These are phyloP conservation scores for Erythrophleum ivorense DNA, from an alignment of 331 rosid genomes.

Conservation along the genomic window DNA sequence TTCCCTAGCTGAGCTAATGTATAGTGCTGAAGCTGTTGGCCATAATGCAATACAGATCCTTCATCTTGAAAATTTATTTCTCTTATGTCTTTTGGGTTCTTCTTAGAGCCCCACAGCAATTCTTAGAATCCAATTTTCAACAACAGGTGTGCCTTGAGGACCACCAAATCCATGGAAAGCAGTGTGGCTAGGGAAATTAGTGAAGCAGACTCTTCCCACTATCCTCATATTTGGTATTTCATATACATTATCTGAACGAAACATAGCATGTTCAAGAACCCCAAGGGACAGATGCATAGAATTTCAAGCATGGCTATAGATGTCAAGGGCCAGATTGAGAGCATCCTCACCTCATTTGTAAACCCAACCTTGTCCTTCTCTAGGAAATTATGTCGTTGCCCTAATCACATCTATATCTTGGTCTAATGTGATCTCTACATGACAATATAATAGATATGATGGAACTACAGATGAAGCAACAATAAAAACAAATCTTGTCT, in stretches of 20 bases:
- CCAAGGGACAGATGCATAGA: slow-evolving; percentile 87
- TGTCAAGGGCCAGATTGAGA: slow-evolving; percentile 80
- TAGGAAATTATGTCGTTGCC: slow-evolving; percentile 95
- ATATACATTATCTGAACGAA: slow-evolving; percentile 93
- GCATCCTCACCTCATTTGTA: slow-evolving; percentile 87
- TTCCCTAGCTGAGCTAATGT: slow-evolving; percentile 76
- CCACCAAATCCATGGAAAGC: slow-evolving; percentile 99
- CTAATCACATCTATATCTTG: slow-evolving; percentile 95
- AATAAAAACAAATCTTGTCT: slow-evolving; percentile 84
- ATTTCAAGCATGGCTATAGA: slow-evolving; percentile 91
- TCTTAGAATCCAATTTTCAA: slow-evolving; percentile 94
- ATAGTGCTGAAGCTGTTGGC: slow-evolving; percentile 77
- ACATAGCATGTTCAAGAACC: slow-evolving; percentile 93
- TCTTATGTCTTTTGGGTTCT: slow-evolving; percentile 82
- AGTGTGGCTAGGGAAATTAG: slow-evolving; percentile 88
- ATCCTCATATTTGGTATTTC: slow-evolving; percentile 93
- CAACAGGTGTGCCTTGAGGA: slow-evolving; percentile 94
- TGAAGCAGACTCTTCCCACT: slow-evolving; percentile 81
- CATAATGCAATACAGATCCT: slow-evolving; percentile 79
- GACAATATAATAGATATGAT: slow-evolving; percentile 76
- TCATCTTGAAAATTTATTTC: slow-evolving; percentile 95
- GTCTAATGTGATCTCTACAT: slow-evolving; percentile 83
- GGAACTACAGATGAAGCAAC: slow-evolving; percentile 93
- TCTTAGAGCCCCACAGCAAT: slow-evolving; percentile 80
- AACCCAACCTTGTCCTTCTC: slow-evolving; percentile 98